phyloP scores from a whole-genome alignment of 2,329 filamentous ascomycete species.

The Hirsutella minnesotensis region DNA sequence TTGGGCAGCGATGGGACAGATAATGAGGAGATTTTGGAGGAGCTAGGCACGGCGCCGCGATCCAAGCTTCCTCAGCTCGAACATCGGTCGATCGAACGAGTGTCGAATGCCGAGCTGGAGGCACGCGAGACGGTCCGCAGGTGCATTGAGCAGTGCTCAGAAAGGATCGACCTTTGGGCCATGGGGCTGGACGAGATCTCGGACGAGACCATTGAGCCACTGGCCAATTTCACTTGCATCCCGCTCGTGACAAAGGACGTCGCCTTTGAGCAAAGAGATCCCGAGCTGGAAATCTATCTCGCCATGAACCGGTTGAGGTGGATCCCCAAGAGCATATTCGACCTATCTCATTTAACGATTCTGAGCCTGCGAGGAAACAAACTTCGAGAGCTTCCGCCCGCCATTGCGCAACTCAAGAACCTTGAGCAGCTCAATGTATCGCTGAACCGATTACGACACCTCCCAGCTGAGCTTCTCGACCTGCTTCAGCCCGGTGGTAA shows the following conservation, averaged over 20 bases:
- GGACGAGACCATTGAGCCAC: slow-evolving; percentile 42
- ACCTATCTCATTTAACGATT: slow-evolving; percentile 48
- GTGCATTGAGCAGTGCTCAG: slow-evolving; percentile 46
- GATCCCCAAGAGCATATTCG: slow-evolving; percentile 49
- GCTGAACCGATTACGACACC: slow-evolving; percentile 46
- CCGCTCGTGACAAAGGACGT: slow-evolving; percentile 43
- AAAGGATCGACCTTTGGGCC: slow-evolving; percentile 50
- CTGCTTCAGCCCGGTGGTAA: slow-evolving; percentile 34
- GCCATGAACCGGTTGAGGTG: slow-evolving; percentile 43
- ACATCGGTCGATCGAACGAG: slow-evolving; percentile 14
- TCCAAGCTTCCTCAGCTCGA: slow-evolving; percentile 27
- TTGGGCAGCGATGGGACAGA: slow-evolving; percentile 49
- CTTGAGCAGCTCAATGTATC: slow-evolving; percentile 54
- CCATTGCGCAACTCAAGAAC: slow-evolving; percentile 44
- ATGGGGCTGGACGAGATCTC: slow-evolving; percentile 41
- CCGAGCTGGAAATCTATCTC: slow-evolving; percentile 49
- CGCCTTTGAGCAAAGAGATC: slow-evolving; percentile 46
- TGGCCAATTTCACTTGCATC: slow-evolving; percentile 42
- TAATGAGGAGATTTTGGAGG: slow-evolving; percentile 25
- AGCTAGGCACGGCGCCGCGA: slow-evolving; percentile 17
- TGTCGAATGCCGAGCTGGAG: slow-evolving; percentile 28
- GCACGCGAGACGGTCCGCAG: slow-evolving; percentile 34
- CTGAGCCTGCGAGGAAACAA: slow-evolving; percentile 55
- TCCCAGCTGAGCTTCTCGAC: slow-evolving; percentile 52
- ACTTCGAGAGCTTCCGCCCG: slow-evolving; percentile 47